These are phyloP conservation scores for Pleurotus salmoneostramineus DNA, from an alignment of 768 basidiomycete species.

Conservation along the genomic window DNA sequence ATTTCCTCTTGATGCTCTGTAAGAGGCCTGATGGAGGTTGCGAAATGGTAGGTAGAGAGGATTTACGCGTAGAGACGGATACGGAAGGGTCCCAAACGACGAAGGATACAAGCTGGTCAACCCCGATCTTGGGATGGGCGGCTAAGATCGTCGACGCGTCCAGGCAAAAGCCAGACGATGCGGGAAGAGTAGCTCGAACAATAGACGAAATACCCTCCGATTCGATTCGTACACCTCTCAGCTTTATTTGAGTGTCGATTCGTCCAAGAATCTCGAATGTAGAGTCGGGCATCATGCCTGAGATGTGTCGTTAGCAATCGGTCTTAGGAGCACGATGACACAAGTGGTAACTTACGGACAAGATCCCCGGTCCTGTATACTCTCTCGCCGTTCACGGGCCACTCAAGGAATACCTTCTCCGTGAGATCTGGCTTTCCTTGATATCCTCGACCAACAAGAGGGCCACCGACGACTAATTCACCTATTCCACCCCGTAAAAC, in stretches of 20 bases:
- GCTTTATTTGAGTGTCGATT: conserved; percentile 48
- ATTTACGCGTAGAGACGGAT: conserved; percentile 33
- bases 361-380: conserved; percentile 50
- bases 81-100: conserved; percentile 35
- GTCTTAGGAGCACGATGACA: not conserved
- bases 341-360: conserved; percentile 24
- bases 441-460: conserved; percentile 47
- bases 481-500: conserved; percentile 40
- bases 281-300: conserved; percentile 46
- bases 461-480: conserved; percentile 47
- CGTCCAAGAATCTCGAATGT: conserved; percentile 47
- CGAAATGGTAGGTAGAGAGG: conserved; percentile 14
- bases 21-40: conserved; percentile 23
- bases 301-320: not conserved
- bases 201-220: conserved; percentile 47
- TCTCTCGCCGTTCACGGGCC: conserved; percentile 34
- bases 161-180: conserved; percentile 20
- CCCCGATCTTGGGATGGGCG: conserved; percentile 37
- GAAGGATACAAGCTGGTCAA: conserved; percentile 43
- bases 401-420: conserved; percentile 40
- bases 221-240: conserved; percentile 52
- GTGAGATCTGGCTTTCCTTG: conserved; percentile 40
- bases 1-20: conserved; percentile 27
- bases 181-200: conserved; percentile 26
- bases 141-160: conserved; percentile 39